These are phyloP conservation scores for Talaromyces adpressus DNA, from an alignment of 495 filamentous ascomycete species.

Conservation along the genomic window DNA sequence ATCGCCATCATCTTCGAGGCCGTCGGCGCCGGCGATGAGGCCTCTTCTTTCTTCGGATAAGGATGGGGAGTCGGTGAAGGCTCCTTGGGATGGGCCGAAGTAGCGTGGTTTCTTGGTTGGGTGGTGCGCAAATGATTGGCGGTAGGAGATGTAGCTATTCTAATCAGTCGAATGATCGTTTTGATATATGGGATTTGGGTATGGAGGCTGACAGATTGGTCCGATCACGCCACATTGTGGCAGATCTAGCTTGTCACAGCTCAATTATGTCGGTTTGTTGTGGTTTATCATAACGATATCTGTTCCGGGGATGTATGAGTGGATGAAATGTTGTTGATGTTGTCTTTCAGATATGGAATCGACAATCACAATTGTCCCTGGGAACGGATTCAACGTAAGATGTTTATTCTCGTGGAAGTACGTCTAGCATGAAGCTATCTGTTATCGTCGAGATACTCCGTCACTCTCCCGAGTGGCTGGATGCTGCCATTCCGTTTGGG, in stretches of 20 bases:
- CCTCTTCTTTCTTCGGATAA: conserved; percentile 75
- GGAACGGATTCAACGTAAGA: background rate
- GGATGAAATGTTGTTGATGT: background rate
- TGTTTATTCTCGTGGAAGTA: background rate
- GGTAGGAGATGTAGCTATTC: conserved; percentile 91
- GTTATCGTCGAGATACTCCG: conserved; percentile 1
- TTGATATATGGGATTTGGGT: background rate
- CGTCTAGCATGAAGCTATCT: background rate
- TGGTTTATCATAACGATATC: background rate
- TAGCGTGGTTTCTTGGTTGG: conserved; percentile 78
- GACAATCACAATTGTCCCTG: background rate
- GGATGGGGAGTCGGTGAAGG: conserved; percentile 56
- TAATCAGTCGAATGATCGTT: conserved; percentile 5
- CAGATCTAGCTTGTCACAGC: conserved; percentile 6
- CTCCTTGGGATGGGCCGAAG: conserved; percentile 54
- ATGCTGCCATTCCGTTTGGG: background rate
- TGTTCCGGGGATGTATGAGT: background rate
- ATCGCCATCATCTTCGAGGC: conserved; percentile 82
- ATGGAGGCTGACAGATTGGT: conserved; percentile 76
- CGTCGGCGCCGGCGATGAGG: conserved; percentile 65
- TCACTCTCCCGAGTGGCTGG: background rate
- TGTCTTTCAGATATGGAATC: background rate
- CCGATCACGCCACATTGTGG: conserved; percentile 93
- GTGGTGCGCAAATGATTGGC: conserved; percentile 94
- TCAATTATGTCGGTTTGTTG: background rate